Percentiles rank a stretch among this genome's conserved stretches.
Conservation (phyloP, 2,329 filamentous ascomycete genomes). For the Sclerotinia nivalis region DNA sequence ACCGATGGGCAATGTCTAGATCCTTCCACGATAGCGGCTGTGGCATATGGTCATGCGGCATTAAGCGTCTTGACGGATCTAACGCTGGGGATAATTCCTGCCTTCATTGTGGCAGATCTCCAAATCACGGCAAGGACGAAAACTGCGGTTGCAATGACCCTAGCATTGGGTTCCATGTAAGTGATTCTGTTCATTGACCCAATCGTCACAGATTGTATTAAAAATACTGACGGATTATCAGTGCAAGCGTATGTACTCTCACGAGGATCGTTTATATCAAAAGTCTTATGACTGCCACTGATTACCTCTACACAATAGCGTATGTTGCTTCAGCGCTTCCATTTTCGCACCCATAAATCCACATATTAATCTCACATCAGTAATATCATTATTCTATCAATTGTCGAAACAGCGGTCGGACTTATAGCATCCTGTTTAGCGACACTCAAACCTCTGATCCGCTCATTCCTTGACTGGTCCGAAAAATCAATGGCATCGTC, state of each 20-base stretch:
- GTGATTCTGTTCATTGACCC: conserved; percentile 25
- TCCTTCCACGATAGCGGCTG: conserved; percentile 34
- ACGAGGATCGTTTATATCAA: conserved; percentile 37
- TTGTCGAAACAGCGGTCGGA: conserved; percentile 35
- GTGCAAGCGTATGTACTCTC: conserved; percentile 37
- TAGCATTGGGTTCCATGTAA: conserved; percentile 44
- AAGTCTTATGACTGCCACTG: conserved; percentile 27
- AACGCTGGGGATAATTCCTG: conserved; percentile 45
- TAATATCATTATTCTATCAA: conserved; percentile 25
- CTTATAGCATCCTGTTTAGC: conserved; percentile 33
- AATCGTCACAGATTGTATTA: background rate
- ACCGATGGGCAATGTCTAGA: conserved; percentile 39
- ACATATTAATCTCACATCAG: background rate
- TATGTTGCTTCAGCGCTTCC: conserved; percentile 27
- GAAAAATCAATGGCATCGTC: conserved; percentile 10
- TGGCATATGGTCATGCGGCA: conserved; percentile 44
- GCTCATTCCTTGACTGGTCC: conserved; percentile 29
- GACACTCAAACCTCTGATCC: conserved; percentile 36
- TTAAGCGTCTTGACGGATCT: conserved; percentile 45
- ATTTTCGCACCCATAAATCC: too few relatives aligned
- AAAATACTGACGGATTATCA: conserved; percentile 22
- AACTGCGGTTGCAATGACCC: conserved; percentile 40
- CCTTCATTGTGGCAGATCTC: conserved; percentile 45
- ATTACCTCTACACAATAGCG: conserved; percentile 36
- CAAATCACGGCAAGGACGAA: conserved; percentile 45